A percentile compares a stretch with the other conserved stretches of the same genome.
Conservation (phyloP, 2,329 filamentous ascomycete species). For the Metarhizium album region DNA sequence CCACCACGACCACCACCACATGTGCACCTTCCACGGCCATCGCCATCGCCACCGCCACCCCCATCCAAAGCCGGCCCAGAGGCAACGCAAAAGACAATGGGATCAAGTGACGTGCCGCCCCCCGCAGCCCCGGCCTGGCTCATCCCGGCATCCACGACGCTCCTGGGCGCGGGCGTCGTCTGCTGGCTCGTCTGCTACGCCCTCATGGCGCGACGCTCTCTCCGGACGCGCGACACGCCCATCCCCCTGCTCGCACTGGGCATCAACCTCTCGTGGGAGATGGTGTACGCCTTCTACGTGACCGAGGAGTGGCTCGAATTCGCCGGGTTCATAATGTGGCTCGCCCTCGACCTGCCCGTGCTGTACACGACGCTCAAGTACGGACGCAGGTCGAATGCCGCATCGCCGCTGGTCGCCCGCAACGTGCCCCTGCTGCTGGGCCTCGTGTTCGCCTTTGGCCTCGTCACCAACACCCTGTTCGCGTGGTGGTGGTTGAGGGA, state of each 20-base stretch:
- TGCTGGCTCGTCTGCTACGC: conserved; percentile 34
- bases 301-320: conserved; percentile 32
- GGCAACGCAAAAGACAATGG: conserved; percentile 23
- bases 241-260: conserved; percentile 38
- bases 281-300: conserved; percentile 37
- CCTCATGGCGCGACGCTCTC: conserved; percentile 33
- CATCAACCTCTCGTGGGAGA: conserved; percentile 41
- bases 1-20: too few species aligned
- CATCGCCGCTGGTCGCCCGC: conserved; percentile 28
- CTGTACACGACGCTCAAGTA: conserved; percentile 34
- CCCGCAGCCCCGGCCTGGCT: conserved; percentile 25
- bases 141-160: conserved; percentile 22
- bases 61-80: too few species aligned
- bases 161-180: conserved; percentile 25
- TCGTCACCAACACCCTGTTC: conserved; percentile 29
- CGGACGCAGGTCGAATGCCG: conserved; percentile 31
- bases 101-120: conserved; percentile 27
- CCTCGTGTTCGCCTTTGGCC: conserved; percentile 24
- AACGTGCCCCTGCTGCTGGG: conserved; percentile 28
- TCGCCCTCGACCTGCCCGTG: conserved; percentile 36
- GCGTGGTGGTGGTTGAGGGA: conserved; percentile 35
- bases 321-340: conserved; percentile 34
- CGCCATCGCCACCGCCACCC: not conserved
- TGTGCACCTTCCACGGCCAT: not conserved
- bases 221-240: conserved; percentile 35